A percentile compares a stretch with the other conserved stretches of the same genome.
Conservation (phyloP, 176 grass and related monocot species). For the Juncus inflexus region DNA sequence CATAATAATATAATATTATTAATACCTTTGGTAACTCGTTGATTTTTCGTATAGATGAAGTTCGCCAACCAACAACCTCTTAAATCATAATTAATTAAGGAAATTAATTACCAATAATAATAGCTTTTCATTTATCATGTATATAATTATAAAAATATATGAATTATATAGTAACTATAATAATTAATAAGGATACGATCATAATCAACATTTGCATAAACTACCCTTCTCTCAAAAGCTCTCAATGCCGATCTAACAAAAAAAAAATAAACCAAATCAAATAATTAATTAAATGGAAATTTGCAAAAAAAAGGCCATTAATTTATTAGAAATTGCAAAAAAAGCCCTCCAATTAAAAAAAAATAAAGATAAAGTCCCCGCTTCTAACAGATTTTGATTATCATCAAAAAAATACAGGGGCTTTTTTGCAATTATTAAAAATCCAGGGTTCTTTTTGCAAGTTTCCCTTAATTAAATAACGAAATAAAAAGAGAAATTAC, state of each 20-base stretch:
- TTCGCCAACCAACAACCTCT: slow-evolving; percentile 98
- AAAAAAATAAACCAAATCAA: slow-evolving; percentile 1
- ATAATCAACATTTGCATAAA: slow-evolving; percentile 74
- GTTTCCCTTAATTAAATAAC: neutral
- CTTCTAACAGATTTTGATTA: neutral
- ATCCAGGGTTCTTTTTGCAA: slow-evolving; percentile 10
- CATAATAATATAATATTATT: neutral
- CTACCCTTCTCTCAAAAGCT: slow-evolving; percentile 58
- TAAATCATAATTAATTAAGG: slow-evolving; percentile 41
- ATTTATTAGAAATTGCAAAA: neutral
- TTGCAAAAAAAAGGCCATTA: neutral
- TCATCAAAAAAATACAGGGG: neutral
- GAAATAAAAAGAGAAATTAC: slow-evolving; percentile 42
- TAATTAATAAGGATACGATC: slow-evolving; percentile 68
- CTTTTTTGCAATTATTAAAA: neutral
- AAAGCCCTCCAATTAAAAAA: neutral
- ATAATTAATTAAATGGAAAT: neutral
- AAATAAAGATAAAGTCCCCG: neutral
- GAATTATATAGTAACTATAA: too few relatives aligned
- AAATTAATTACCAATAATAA: neutral
- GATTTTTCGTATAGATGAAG: slow-evolving; percentile 90
- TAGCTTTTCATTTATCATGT: neutral
- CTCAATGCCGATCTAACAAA: slow-evolving; percentile 54
- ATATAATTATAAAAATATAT: neutral
- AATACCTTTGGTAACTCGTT: slow-evolving; percentile 69